Conservation (phyloP, 2,329 filamentous ascomycete species). For the Cryphonectria carpinicola region DNA sequence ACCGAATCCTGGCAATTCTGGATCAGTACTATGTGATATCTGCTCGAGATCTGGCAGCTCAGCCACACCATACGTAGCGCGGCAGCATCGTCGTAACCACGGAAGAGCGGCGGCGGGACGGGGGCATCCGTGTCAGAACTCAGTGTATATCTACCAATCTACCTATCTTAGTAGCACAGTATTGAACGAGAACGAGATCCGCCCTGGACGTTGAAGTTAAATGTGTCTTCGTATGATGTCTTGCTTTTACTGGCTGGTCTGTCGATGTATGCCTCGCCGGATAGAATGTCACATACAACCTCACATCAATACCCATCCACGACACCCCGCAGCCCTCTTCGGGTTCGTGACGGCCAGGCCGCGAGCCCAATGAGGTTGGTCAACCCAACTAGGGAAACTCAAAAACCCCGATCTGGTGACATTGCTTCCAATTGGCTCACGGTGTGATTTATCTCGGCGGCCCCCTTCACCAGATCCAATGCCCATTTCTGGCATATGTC, state of each 20-base stretch:
- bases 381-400: conserved; percentile 23
- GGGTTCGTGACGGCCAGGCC: conserved; percentile 23
- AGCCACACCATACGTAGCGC: background rate
- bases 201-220: background rate
- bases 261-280: background rate
- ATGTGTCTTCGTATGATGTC: background rate
- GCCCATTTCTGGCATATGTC: conserved; percentile 21
- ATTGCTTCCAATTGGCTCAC: background rate
- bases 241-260: background rate
- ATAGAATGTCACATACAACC: no score
- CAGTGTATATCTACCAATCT: background rate
- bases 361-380: conserved; percentile 27
- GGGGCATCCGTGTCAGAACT: background rate
- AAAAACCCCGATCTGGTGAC: conserved; percentile 21
- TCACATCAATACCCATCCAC: no score
- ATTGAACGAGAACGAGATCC: background rate
- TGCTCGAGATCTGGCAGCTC: background rate
- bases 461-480: conserved; percentile 13
- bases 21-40: background rate
- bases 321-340: conserved; percentile 17
- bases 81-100: background rate
- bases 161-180: background rate
- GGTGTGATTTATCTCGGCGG: conserved; percentile 3
- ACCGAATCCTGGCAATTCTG: background rate
- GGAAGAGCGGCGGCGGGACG: background rate